Evolutionary conservation across 2,329 filamentous ascomycete species (phyloP).

Genomic region (Colletotrichum eremochloae): DNA sequence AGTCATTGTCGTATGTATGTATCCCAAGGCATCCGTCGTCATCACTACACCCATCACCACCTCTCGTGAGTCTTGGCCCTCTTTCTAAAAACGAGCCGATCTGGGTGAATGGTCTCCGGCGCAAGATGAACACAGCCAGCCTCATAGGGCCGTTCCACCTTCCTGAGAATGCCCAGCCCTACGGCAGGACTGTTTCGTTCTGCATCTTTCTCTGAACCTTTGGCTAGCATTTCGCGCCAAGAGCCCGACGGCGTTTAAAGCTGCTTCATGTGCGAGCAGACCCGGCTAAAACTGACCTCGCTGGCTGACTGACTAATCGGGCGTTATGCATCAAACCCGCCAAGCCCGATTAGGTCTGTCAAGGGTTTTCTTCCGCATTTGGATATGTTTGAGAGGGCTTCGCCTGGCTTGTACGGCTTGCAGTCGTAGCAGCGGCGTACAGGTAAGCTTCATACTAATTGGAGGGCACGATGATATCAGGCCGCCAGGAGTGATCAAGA

Average conservation of each 20-base stretch:
- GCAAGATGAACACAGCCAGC: neutral
- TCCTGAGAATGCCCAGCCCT: neutral
- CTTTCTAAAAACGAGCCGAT: neutral
- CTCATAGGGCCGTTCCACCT: neutral
- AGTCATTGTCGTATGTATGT: neutral
- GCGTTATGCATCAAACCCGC: neutral
- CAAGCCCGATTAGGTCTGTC: neutral
- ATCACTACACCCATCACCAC: neutral
- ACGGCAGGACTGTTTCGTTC: neutral
- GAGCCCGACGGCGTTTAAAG: neutral
- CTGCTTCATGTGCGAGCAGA: no score
- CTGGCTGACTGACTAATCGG: neutral
- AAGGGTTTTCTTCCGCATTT: neutral
- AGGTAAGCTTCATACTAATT: neutral
- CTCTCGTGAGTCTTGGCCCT: neutral
- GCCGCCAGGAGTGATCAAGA: neutral
- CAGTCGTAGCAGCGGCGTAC: neutral
- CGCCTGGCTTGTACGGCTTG: neutral
- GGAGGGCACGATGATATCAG: neutral
- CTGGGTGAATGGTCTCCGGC: neutral
- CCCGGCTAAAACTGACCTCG: neutral
- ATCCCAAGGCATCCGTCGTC: neutral
- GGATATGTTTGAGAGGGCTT: slow-evolving; percentile 9
- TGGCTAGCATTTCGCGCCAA: neutral
- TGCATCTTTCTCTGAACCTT: neutral